Conservation (phyloP, 305 asterid species). For the Fraxinus floribunda region DNA sequence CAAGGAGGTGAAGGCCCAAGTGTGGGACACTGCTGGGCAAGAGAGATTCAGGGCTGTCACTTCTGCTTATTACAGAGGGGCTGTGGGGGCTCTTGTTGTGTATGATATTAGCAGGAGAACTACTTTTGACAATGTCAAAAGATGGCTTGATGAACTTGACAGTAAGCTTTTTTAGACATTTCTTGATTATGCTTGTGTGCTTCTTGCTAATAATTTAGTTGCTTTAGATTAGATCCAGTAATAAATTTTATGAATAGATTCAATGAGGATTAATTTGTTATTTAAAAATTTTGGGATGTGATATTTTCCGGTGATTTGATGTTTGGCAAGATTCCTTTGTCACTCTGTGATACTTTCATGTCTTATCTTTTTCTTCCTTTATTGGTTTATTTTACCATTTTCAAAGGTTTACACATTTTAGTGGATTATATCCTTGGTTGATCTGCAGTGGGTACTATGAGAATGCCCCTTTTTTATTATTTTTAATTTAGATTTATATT, state of each 20-base stretch:
- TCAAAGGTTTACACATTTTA: not conserved
- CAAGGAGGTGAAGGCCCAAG: constrained; percentile 68
- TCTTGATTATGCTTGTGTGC: not conserved
- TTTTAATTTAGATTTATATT: not conserved
- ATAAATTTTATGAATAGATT: not conserved
- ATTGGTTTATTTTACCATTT: not conserved
- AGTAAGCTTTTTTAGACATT: constrained; percentile 31
- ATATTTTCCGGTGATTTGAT: not conserved
- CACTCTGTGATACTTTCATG: not conserved
- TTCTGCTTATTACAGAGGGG: constrained; percentile 78
- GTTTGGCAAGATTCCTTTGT: not conserved
- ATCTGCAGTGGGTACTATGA: not conserved
- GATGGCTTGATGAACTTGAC: constrained; percentile 72
- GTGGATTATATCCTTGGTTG: not conserved
- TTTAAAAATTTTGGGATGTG: not conserved
- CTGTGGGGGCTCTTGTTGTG: constrained; percentile 70
- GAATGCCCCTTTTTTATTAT: not conserved
- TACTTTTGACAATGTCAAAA: constrained; percentile 50
- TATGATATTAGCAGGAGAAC: constrained; percentile 57
- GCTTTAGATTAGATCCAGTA: not conserved
- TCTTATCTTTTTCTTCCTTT: not conserved
- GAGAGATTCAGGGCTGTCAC: constrained; percentile 77
- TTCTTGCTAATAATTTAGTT: not conserved
- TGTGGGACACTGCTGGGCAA: constrained; percentile 82
- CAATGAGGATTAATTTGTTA: not conserved